These are phyloP conservation scores for Dictyostelium purpureum DNA, from an alignment of 78 protist species.

Conservation along the genomic window DNA sequence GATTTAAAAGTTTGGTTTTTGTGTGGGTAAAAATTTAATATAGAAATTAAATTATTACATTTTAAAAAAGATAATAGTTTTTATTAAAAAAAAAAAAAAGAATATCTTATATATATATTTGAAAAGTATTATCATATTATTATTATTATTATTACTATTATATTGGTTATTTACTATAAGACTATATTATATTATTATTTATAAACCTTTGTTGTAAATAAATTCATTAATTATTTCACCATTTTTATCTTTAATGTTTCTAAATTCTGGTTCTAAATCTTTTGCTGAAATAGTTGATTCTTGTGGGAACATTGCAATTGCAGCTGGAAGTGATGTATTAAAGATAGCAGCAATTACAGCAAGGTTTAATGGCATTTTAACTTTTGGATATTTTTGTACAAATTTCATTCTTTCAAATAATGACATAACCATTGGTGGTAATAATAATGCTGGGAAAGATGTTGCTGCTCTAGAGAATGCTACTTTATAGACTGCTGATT, in stretches of 20 bases:
- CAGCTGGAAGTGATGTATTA: constrained; percentile 71
- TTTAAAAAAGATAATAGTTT: too few species aligned
- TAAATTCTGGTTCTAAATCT: constrained; percentile 75
- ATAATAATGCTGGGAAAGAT: constrained; percentile 66
- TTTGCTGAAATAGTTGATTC: constrained; percentile 38
- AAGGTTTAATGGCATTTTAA: constrained; percentile 47
- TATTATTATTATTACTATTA: not conserved
- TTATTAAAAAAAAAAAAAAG: not conserved
- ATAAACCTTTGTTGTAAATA: constrained; percentile 84
- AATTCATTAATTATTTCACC: constrained; percentile 51
- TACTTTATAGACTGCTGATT: constrained; percentile 58
- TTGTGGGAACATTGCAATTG: constrained; percentile 78
- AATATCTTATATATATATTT: too few species aligned
- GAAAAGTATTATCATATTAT: too few species aligned
- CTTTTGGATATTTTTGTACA: constrained; percentile 40
- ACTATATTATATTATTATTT: constrained; percentile 16
- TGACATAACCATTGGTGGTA: constrained; percentile 71
- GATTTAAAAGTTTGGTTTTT: not conserved
- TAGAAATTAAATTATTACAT: too few species aligned
- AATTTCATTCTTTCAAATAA: constrained; percentile 16
- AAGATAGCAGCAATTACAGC: constrained; percentile 72
- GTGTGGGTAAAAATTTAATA: too few species aligned
- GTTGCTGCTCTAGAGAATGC: constrained; percentile 66
- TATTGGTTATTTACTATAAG: not conserved
- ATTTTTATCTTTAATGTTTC: constrained; percentile 10